Base-by-base conservation (phyloP, 331 rosid species). In the Rhamnella rubrinervis region DNA sequence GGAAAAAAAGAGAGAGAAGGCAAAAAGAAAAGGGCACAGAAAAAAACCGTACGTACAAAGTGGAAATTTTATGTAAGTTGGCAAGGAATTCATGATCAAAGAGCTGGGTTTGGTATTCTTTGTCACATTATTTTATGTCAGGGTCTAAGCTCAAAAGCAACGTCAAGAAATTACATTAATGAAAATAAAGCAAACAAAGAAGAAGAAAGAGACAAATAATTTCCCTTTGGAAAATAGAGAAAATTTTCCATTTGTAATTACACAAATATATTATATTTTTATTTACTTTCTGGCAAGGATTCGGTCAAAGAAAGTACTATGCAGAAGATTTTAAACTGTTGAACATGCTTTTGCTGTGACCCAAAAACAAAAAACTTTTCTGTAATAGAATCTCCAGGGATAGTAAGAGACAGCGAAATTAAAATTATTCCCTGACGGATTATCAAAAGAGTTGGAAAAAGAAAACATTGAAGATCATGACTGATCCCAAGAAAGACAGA, bases 251-350 rank as follows among this genome's bases (percentile, higher is more conserved):
- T 16, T 16, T 16, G 6, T 7, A 17, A 4, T 4, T 5, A 53
- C 18, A 53, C 8, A 26, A 17, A 6, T 18, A n/a, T 19, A 5
- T 47, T 41, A 6, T 51, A 50, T 77, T 39, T 20, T 62, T 56
- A 6, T 46, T 59, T 51, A 57, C 26, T 53, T 61, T 53, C 39
- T 61, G 78, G 79, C 28, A 63, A 78, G 75, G 87, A 90, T 88
- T 81, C 66, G 86, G 92, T 90, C 87, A 90, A 88, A 82, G 89
- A 31, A 52, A 81, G 89, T 81, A 86, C 90, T 66, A 41, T 31
- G 67, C 51, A 58, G 77, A 74, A 81, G 86, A 78, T 74, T 77
- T 60, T 79, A 61, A 65, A 71, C 73, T 28, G 80, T 56, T 73
- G 77, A 74, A 75, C 86, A 84, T 78, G 86, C 65, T 81, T 75